Evolutionary conservation across 2,329 filamentous ascomycete genomes (phyloP).

Genomic region (Penicillium sp.): DNA sequence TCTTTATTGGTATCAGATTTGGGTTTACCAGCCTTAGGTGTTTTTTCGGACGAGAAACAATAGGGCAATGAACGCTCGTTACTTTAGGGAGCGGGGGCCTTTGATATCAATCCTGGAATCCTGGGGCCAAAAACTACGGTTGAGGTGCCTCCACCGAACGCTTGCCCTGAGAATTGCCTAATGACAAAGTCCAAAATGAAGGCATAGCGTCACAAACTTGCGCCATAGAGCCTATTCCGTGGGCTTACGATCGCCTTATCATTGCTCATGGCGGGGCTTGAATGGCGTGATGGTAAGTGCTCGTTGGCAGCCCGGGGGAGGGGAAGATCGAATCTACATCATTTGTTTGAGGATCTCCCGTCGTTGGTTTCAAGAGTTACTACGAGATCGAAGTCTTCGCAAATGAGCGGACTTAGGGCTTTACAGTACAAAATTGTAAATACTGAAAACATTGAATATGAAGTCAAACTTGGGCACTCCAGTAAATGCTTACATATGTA

Average conservation of each 20-base stretch:
- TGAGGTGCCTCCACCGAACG: slow-evolving; percentile 9
- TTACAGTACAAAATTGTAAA: not conserved
- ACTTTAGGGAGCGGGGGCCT: slow-evolving; percentile 13
- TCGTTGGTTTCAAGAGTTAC: not conserved
- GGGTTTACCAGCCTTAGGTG: slow-evolving; percentile 1
- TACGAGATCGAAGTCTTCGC: not conserved
- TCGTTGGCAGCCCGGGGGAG: slow-evolving; percentile 6
- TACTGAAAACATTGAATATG: not conserved
- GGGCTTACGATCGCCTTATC: slow-evolving; percentile 1
- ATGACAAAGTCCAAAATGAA: slow-evolving; percentile 2
- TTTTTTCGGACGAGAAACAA: slow-evolving; percentile 22
- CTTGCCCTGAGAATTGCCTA: slow-evolving; percentile 2
- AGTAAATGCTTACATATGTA: not conserved
- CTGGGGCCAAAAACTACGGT: slow-evolving; percentile 11
- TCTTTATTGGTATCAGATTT: slow-evolving; percentile 16
- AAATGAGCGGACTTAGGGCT: not conserved
- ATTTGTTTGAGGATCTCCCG: not conserved
- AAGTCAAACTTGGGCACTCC: not conserved
- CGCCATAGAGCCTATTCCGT: slow-evolving; percentile 8
- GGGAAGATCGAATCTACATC: slow-evolving; percentile 8
- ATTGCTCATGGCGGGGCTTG: slow-evolving; percentile 32
- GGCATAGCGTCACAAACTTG: slow-evolving; percentile 9
- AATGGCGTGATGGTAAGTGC: slow-evolving; percentile 28
- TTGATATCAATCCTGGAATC: slow-evolving; percentile 16
- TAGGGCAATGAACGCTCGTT: slow-evolving; percentile 8